Conservation (phyloP, 192 early-diverging fungal species). For the Glomus cerebriforme region DNA sequence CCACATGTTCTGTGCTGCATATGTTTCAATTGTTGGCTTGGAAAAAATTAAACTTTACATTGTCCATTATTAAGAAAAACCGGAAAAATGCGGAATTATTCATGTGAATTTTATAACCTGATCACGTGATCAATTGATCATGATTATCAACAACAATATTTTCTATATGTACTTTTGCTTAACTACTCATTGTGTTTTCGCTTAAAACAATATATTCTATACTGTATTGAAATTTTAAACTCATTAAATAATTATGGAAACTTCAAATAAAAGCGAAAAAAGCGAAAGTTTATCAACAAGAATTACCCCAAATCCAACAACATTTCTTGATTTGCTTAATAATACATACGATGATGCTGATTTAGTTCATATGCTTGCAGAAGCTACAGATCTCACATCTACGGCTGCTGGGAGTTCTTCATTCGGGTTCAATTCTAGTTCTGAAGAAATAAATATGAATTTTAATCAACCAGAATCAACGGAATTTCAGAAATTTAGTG, state of each 20-base stretch:
- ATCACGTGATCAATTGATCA: not conserved
- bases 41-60: too few relatives aligned
- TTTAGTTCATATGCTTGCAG: conserved; percentile 7
- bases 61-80: too few relatives aligned
- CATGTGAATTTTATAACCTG: not conserved
- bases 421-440: not conserved
- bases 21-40: not conserved
- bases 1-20: not conserved
- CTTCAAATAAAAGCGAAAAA: not conserved
- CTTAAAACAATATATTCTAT: too few relatives aligned
- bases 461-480: not conserved
- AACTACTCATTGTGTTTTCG: too few relatives aligned
- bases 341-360: conserved; percentile 15
- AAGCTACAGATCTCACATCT: conserved; percentile 1
- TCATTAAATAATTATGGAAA: not conserved
- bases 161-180: too few relatives aligned
- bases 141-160: not conserved
- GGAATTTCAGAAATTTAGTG: not conserved
- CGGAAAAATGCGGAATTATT: not conserved
- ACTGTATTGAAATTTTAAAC: too few relatives aligned
- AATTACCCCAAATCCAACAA: not conserved
- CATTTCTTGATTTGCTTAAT: conserved; percentile 16
- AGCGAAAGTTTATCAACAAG: too few relatives aligned
- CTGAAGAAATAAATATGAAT: not conserved
- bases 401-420: not conserved